Percentiles rank a stretch among this genome's conserved stretches.
phyloP scores from a whole-genome alignment of 768 basidiomycete genomes.

The Kwoniella botswanensis region DNA sequence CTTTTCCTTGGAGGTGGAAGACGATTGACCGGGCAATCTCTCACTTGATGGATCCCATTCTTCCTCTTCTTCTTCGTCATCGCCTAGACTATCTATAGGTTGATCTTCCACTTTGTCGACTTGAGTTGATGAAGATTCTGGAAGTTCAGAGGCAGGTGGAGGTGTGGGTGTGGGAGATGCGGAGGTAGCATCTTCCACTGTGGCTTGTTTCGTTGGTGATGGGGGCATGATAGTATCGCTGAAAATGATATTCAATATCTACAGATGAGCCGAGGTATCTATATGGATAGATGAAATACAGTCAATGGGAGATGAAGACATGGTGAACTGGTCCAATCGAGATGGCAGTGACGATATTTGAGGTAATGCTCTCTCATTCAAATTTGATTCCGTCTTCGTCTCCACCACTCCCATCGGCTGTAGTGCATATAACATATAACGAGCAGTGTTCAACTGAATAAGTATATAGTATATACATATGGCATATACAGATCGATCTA shows the following conservation, averaged over 20 bases:
- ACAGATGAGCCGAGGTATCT: background rate
- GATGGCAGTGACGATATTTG: background rate
- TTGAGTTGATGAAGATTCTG: conserved; percentile 1
- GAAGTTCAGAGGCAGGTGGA: conserved; percentile 2
- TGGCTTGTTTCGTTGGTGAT: conserved; percentile 15
- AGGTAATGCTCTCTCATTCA: too few species aligned
- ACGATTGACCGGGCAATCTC: conserved; percentile 24
- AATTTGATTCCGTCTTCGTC: background rate
- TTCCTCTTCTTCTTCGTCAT: conserved; percentile 35
- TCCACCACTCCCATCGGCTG: too few species aligned
- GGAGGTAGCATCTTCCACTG: conserved; percentile 23
- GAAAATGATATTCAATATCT: background rate
- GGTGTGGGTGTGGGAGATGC: conserved; percentile 13
- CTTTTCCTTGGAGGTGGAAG: conserved; percentile 17
- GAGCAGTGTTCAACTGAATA: too few species aligned
- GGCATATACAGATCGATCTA: background rate
- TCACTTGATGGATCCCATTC: conserved; percentile 47
- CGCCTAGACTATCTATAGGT: conserved; percentile 32
- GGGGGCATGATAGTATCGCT: background rate
- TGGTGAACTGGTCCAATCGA: background rate
- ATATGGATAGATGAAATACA: background rate
- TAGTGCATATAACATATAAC: too few species aligned
- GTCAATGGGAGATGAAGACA: background rate
- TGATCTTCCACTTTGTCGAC: conserved; percentile 10
- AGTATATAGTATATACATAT: background rate